Evolutionary conservation across 768 basidiomycete species (phyloP).

Genomic region (Boletellus sp.): DNA sequence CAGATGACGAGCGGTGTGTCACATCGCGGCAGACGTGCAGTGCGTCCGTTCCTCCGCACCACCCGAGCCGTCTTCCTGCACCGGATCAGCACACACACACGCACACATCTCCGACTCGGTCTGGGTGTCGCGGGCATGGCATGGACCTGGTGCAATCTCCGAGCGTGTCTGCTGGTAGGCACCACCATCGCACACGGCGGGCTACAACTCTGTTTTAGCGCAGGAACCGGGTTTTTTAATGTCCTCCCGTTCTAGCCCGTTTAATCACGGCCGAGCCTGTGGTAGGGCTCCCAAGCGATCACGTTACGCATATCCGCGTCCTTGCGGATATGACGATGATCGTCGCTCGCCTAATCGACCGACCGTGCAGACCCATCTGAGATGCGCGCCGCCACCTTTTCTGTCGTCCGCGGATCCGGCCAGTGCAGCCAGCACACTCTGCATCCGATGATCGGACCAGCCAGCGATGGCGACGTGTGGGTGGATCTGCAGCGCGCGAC

Average conservation of each 20-base stretch:
- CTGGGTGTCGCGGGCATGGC: too few relatives aligned
- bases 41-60: too few relatives aligned
- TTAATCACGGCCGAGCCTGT: not conserved
- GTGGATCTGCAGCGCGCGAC: constrained; percentile 10
- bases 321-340: constrained; percentile 14
- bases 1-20: too few relatives aligned
- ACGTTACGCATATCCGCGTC: constrained; percentile 1
- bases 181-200: too few relatives aligned
- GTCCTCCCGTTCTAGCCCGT: not conserved
- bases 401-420: constrained; percentile 26
- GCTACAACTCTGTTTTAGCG: not conserved
- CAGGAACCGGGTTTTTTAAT: not conserved
- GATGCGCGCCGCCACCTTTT: constrained; percentile 22
- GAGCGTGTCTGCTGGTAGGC: too few relatives aligned
- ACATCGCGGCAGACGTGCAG: too few relatives aligned
- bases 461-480: not conserved
- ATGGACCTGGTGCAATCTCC: too few relatives aligned
- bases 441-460: not conserved
- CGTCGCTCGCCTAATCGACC: constrained; percentile 20
- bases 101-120: too few relatives aligned
- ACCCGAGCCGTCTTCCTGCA: too few relatives aligned
- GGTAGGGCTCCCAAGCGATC: not conserved
- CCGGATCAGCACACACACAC: too few relatives aligned
- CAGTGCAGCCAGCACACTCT: constrained; percentile 5
- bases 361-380: constrained; percentile 7